Percentiles rank a stretch among this genome's conserved stretches.
These are phyloP conservation scores for Komagataella populi DNA, from an alignment of 805 yeast genomes.

Conservation along the genomic window DNA sequence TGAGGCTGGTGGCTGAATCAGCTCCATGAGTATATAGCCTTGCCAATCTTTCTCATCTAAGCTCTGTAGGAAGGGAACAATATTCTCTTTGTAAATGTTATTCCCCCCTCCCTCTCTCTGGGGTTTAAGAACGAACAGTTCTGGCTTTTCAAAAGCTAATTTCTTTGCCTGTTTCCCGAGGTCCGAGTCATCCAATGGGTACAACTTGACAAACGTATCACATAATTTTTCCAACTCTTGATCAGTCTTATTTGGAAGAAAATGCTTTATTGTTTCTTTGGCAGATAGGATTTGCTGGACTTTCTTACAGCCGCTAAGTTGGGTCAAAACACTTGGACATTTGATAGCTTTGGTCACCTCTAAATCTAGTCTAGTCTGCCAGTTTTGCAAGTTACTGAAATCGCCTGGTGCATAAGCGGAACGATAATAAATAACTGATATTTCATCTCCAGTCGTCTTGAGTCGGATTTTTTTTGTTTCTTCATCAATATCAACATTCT, in stretches of 20 bases:
- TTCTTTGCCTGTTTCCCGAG: slow-evolving; percentile 50
- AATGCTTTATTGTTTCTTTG: slow-evolving; percentile 28
- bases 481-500: slow-evolving; percentile 23
- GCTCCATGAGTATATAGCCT: slow-evolving; percentile 87
- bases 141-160: slow-evolving; percentile 56
- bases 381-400: slow-evolving; percentile 48
- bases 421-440: slow-evolving; percentile 83
- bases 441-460: slow-evolving; percentile 46
- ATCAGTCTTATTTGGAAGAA: slow-evolving; percentile 23
- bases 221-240: slow-evolving; percentile 18
- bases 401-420: slow-evolving; percentile 83
- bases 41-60: slow-evolving; percentile 68
- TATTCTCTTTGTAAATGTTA: slow-evolving; percentile 77
- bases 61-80: slow-evolving; percentile 53
- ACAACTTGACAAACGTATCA: slow-evolving; percentile 71
- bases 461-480: slow-evolving; percentile 35
- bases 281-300: slow-evolving; percentile 80
- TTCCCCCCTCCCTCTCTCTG: slow-evolving; percentile 99
- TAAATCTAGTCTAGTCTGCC: slow-evolving; percentile 64
- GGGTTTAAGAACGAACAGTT: slow-evolving; percentile 78
- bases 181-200: slow-evolving; percentile 67
- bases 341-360: slow-evolving; percentile 76
- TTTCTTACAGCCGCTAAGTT: slow-evolving; percentile 86
- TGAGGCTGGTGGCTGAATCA: slow-evolving; percentile 65
- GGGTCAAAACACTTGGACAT: slow-evolving; percentile 84